Conservation (phyloP, 257 asterid genomes). For the Primulina eburnea region DNA sequence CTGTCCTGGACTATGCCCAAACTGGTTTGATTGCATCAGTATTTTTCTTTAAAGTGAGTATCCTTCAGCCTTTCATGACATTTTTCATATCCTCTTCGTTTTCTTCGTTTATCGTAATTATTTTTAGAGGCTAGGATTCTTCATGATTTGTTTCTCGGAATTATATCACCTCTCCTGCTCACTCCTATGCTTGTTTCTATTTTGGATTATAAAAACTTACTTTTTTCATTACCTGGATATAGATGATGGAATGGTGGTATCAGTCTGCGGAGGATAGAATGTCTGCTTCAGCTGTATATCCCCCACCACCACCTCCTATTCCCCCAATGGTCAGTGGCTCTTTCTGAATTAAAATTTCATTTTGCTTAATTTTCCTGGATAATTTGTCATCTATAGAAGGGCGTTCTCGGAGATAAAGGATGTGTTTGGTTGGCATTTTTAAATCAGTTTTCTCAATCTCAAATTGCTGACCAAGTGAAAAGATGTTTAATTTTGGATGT, state of each 20-base stretch:
- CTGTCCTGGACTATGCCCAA: constrained; percentile 97
- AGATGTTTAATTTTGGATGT: too few species aligned
- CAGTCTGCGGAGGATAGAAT: constrained; percentile 98
- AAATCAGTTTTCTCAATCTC: background rate
- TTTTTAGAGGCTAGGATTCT: background rate
- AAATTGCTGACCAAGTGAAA: too few species aligned
- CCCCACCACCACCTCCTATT: constrained; percentile 98
- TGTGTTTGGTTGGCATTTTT: constrained; percentile 4
- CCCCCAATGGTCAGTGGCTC: constrained; percentile 69
- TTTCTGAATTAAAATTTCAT: constrained; percentile 14
- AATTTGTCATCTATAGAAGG: constrained; percentile 4
- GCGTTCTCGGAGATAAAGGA: constrained; percentile 2
- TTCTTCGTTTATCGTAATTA: background rate
- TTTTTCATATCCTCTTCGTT: background rate
- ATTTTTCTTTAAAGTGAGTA: constrained; percentile 86
- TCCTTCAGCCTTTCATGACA: constrained; percentile 3
- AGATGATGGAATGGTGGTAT: constrained; percentile 99
- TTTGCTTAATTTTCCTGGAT: background rate
- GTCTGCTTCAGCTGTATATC: constrained; percentile 97
- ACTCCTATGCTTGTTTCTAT: background rate
- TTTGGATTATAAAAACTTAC: constrained; percentile 10
- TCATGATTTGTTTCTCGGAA: background rate
- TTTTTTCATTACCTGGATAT: constrained; percentile 18
- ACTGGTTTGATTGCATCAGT: constrained; percentile 98
- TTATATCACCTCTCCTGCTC: background rate